phyloP scores from a whole-genome alignment of 2,329 filamentous ascomycete genomes.

The Fusarium penzigii region DNA sequence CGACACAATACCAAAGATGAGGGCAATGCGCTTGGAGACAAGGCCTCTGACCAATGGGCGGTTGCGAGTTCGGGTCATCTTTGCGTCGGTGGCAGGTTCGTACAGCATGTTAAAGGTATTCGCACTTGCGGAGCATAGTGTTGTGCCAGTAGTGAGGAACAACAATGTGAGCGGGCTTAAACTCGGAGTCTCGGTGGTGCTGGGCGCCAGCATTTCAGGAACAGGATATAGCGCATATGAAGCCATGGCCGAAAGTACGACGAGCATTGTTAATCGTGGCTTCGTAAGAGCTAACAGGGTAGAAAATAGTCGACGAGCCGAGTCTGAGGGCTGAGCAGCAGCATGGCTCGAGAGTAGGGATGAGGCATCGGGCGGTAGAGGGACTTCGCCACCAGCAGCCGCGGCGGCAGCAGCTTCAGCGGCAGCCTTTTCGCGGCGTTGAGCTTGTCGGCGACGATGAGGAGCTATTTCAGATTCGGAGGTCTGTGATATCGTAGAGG shows the following conservation, averaged over 20 bases:
- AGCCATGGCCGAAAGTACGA: conserved; percentile 87
- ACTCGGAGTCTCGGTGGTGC: conserved; percentile 69
- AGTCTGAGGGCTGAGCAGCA: conserved; percentile 50
- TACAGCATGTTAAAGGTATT: conserved; percentile 98
- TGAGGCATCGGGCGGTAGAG: conserved; percentile 53
- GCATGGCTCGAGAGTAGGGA: conserved; percentile 56
- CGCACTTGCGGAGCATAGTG: conserved; percentile 84
- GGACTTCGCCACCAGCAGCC: conserved; percentile 18
- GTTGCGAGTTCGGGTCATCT: conserved; percentile 92
- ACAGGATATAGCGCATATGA: conserved; percentile 93
- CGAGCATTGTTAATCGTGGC: conserved; percentile 86
- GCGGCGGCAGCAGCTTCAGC: conserved; percentile 11
- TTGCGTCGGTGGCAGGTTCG: conserved; percentile 84
- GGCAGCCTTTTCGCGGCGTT: conserved; percentile 26
- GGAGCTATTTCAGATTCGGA: conserved; percentile 30
- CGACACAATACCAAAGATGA: conserved; percentile 76
- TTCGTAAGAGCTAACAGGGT: conserved; percentile 92
- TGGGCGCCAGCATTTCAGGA: conserved; percentile 76
- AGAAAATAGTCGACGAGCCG: conserved; percentile 67
- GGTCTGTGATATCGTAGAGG: conserved; percentile 14
- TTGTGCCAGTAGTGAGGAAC: conserved; percentile 87
- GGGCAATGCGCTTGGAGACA: conserved; percentile 68
- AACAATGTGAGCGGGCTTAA: conserved; percentile 88
- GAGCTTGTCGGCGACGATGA: conserved; percentile 38
- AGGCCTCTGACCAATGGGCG: conserved; percentile 83